phyloP scores from a whole-genome alignment of 1,284 basidiomycete genomes.

The Flammula alnicola region DNA sequence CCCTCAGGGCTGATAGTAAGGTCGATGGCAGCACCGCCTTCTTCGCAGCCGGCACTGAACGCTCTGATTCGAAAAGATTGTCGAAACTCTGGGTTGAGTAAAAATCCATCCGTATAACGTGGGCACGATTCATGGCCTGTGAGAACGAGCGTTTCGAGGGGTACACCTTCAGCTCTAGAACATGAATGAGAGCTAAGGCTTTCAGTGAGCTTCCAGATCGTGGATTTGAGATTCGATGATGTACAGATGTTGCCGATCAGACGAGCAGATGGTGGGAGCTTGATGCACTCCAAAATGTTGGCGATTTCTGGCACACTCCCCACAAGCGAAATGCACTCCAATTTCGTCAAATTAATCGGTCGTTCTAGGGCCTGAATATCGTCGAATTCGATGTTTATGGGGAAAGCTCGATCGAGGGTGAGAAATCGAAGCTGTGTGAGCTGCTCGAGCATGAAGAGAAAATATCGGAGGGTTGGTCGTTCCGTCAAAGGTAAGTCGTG shows the following conservation, averaged over 20 bases:
- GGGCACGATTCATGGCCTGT: conserved; percentile 30
- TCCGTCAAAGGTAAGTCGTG: conserved; percentile 39
- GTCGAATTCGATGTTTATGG: conserved; percentile 23
- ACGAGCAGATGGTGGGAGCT: conserved; percentile 29
- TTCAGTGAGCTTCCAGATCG: conserved; percentile 33
- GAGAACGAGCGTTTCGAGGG: conserved; percentile 35
- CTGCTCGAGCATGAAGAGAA: conserved; percentile 36
- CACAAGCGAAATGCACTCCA: conserved; percentile 31
- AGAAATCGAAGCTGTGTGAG: conserved; percentile 37
- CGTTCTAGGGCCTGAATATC: conserved; percentile 19
- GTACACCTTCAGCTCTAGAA: conserved; percentile 20
- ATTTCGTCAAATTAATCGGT: conserved; percentile 29
- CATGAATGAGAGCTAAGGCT: conserved; percentile 32
- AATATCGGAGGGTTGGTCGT: conserved; percentile 36
- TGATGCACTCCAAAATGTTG: conserved; percentile 34
- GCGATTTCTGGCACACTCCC: conserved; percentile 35
- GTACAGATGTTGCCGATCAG: conserved; percentile 32
- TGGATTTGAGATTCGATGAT: conserved; percentile 31
- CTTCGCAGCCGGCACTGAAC: conserved; percentile 29
- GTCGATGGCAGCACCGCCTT: conserved; percentile 31
- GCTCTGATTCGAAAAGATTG: conserved; percentile 38
- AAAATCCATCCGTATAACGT: conserved; percentile 28
- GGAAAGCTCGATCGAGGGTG: conserved; percentile 32
- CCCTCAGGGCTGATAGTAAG: conserved; percentile 33
- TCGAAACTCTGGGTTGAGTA: conserved; percentile 33